Base-by-base conservation (phyloP, 1,139 yeast species). In the Meyerozyma athensensis region DNA sequence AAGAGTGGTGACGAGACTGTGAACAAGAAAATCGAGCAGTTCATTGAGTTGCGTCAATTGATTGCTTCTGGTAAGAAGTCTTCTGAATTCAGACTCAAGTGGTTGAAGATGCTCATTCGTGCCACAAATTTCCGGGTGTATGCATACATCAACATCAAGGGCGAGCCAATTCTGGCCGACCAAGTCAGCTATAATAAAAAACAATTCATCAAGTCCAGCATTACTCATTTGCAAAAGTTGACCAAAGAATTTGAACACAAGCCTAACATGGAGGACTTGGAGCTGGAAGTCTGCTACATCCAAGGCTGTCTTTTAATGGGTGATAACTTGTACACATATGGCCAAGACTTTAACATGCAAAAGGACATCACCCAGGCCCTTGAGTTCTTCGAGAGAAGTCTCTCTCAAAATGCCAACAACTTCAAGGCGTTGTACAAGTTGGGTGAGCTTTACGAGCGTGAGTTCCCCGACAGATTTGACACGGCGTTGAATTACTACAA, bases 11-110 rank as follows among this genome's bases (percentile, higher is more conserved):
- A 60, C 41, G 45, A 53, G 3, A 51, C 51, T 23, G 58, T 65
- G 32, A 53, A 50, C 39, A 54, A 52, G 26, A 65, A 63, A 45
- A 61, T 70, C 36, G 61, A 62, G 26, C 63, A 64, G 34, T 70
- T 70, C 43, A 46, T 58, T 26, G 52, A 50, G 20, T 58, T 71
- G 40, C 59, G 77, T 34, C 44, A 49, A 17, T 45, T 63, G 9
- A 71, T 71, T 41, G 66, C 74, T 3, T 51, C 67, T 2, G 76
- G 77, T 14, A 68, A 69, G 43, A 71, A 71, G 48, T 53, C 72
- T 1, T 54, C 61, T 34, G 74, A 68, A 41, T 69, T 57, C 49
- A 54, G 76, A 37, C 54, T 69, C 36, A 58, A 61, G 47, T 71
- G 77, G 77, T 61, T 65, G 24, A 66, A 67, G 44, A 66, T 65